These are phyloP conservation scores for Talaromyces verruculosus DNA, from an alignment of 2,329 filamentous ascomycete species.

Conservation along the genomic window DNA sequence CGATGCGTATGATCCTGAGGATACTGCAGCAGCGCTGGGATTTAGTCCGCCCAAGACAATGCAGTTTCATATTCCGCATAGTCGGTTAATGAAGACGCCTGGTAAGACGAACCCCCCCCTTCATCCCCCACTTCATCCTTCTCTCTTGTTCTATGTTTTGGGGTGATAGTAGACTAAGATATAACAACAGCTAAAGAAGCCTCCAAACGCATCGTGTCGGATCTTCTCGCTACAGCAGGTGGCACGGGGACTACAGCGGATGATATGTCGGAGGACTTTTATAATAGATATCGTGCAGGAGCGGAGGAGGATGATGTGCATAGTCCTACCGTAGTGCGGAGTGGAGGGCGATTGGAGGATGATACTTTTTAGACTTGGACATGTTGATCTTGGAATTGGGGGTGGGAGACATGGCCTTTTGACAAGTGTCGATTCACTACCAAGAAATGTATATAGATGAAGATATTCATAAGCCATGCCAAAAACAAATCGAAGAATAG, in stretches of 20 bases:
- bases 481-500: background rate
- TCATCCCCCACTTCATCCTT: background rate
- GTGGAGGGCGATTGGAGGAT: constrained; percentile 44
- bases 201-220: constrained; percentile 50
- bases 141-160: too few relatives aligned
- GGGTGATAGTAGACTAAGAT: background rate
- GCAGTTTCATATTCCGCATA: constrained; percentile 54
- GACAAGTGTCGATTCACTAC: background rate
- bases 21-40: constrained; percentile 59
- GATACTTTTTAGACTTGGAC: constrained; percentile 44
- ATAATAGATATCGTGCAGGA: constrained; percentile 28
- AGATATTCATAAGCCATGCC: background rate
- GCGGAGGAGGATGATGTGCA: constrained; percentile 39
- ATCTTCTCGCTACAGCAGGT: constrained; percentile 49
- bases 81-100: constrained; percentile 50
- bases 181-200: constrained; percentile 48
- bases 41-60: constrained; percentile 83
- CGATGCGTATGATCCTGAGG: constrained; percentile 53
- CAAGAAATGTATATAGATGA: background rate
- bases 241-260: constrained; percentile 33
- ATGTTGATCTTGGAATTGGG: too few relatives aligned
- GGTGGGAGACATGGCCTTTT: background rate
- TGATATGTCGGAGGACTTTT: constrained; percentile 1
- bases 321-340: constrained; percentile 49
- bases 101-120: constrained; percentile 33